phyloP scores from a whole-genome alignment of 495 filamentous ascomycete genomes.

The Evansstolkia leycettana region DNA sequence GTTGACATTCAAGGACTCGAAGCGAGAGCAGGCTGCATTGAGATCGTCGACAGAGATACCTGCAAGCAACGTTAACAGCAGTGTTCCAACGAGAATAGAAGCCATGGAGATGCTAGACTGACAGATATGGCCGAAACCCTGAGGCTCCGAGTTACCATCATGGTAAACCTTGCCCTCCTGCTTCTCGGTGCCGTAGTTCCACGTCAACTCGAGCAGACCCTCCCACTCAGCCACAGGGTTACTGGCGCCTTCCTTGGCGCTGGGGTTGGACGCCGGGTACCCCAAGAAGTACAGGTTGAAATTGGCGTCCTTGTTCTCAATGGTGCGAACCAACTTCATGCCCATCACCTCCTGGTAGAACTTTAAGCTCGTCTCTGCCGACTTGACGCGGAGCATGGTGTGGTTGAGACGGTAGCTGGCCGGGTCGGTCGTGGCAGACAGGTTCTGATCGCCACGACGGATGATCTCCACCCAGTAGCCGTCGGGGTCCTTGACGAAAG shows the following conservation, averaged over 20 bases:
- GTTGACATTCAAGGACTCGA: constrained; percentile 67
- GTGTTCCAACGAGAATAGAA: neutral
- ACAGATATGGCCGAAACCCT: constrained; percentile 92
- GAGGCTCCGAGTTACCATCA: constrained; percentile 79
- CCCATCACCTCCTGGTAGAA: constrained; percentile 89
- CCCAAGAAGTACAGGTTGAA: constrained; percentile 94
- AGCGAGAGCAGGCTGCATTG: constrained; percentile 69
- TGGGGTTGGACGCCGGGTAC: constrained; percentile 43
- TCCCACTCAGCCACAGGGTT: constrained; percentile 57
- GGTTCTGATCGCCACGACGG: constrained; percentile 38
- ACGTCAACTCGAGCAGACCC: constrained; percentile 81
- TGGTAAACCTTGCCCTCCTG: constrained; percentile 77
- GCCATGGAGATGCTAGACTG: neutral
- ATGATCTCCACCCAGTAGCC: constrained; percentile 81
- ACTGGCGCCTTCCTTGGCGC: constrained; percentile 35
- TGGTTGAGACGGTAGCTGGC: constrained; percentile 43
- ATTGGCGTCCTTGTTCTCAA: constrained; percentile 52
- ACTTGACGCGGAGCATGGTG: constrained; percentile 94
- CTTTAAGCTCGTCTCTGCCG: constrained; percentile 65
- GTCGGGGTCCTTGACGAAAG: constrained; percentile 88
- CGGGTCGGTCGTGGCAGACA: constrained; percentile 38
- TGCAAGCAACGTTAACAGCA: constrained; percentile 12
- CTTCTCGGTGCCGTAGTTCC: constrained; percentile 96
- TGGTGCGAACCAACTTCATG: constrained; percentile 66
- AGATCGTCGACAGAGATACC: constrained; percentile 84